Conservation (phyloP, 164 flowering plant genomes). For the Warburgia ugandensis region DNA sequence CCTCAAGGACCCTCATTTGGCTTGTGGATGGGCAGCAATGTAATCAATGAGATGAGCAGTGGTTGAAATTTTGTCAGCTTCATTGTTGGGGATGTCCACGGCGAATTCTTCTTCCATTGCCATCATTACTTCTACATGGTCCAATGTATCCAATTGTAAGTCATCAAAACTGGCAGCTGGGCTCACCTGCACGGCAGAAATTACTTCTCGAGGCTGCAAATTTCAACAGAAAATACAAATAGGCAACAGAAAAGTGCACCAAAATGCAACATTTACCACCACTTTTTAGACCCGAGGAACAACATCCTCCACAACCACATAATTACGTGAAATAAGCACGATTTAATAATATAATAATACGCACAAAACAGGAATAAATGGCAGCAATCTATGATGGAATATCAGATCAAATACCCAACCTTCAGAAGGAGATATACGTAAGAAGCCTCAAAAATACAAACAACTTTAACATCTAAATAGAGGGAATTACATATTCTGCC, state of each 20-base stretch:
- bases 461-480: too few relatives aligned
- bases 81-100: conserved; percentile 30
- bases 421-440: too few relatives aligned
- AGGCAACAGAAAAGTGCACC: background rate
- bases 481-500: too few relatives aligned
- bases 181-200: conserved; percentile 25
- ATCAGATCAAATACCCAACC: too few relatives aligned
- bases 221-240: background rate
- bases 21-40: conserved; percentile 32
- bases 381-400: too few relatives aligned
- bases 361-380: too few relatives aligned
- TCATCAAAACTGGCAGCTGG: conserved; percentile 33
- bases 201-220: background rate
- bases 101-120: conserved; percentile 41
- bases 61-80: conserved; percentile 33
- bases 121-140: conserved; percentile 32
- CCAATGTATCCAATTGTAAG: conserved; percentile 34
- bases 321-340: too few relatives aligned
- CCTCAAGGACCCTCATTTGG: conserved; percentile 27
- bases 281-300: too few relatives aligned
- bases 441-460: too few relatives aligned
- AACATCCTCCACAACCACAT: too few relatives aligned
- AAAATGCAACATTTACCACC: too few relatives aligned
- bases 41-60: conserved; percentile 35
- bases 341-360: too few relatives aligned